Base-by-base conservation (phyloP, 192 early-diverging fungal genomes). In the Dimargaris verticillata region DNA sequence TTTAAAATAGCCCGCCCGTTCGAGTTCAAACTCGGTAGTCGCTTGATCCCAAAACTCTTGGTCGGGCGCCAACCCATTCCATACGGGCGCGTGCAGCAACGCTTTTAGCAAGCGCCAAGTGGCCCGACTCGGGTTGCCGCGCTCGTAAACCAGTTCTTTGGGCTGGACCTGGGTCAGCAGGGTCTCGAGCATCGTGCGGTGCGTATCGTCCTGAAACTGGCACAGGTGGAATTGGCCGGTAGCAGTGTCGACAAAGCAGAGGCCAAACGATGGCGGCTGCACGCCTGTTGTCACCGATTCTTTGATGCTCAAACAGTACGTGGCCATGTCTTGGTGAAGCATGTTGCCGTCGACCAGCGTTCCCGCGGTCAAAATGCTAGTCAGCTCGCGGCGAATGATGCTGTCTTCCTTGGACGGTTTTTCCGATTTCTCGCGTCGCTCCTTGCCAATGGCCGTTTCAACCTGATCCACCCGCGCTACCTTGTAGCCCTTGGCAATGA, bases 391-490 rank as follows among this genome's bases (percentile, higher is more conserved):
- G 17, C 77, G 74, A 53, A 97, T 92, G 45, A 97, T 73, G 44
- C 84, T 84, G 54, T 89, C 88, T 49, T 87, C 71, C 65, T 78
- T 79, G 63, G 69, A 67, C 51, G 64, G 33, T 45, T 64, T 72
- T 3, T 28, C 62, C 1, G 65, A 76, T 45, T 81, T 74, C 65
- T 92, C 91, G 50, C 89, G 80, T 82, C 97, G 92, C 38, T 85
- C 76, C 74, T 98, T 98, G 20, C 89, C 92, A 38, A 98, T 74
- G 6, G 89, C 84, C 2, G 80, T 92, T 70, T 99, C 97, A 80
- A 93, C 88, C 71, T 99, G 97, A 68, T 97, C 95, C 5, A 99
- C 97, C 45, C 83, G 86, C 0, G 94, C 95, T 0, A 99, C 88
- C 64, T 93, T 95, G 75, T 93, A 84, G 22, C 97, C 97, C 66